phyloP scores from a whole-genome alignment of 2,329 filamentous ascomycete genomes.

The Sphaerulina populicola region DNA sequence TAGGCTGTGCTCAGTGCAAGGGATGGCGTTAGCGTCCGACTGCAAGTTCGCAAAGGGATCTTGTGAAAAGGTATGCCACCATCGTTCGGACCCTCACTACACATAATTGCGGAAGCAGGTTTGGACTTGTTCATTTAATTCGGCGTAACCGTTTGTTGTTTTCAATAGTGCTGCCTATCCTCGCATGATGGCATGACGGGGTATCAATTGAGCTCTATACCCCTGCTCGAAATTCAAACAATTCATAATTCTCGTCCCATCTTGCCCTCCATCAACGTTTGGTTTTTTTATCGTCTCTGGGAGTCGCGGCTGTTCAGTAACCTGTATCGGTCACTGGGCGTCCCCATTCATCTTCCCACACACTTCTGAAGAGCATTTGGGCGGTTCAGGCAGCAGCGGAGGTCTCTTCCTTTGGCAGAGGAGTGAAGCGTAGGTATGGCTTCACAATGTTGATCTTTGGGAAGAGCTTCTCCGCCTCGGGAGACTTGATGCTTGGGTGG shows the following conservation, averaged over 20 bases:
- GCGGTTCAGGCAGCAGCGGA: slow-evolving; percentile 36
- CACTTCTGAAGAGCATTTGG: slow-evolving; percentile 19
- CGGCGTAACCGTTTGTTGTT: neutral
- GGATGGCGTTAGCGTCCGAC: too few species aligned
- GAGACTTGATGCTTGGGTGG: slow-evolving; percentile 50
- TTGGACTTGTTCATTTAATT: slow-evolving; percentile 4
- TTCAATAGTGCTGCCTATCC: neutral
- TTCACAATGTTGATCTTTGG: slow-evolving; percentile 54
- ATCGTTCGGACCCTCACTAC: too few species aligned
- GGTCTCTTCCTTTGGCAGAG: slow-evolving; percentile 52
- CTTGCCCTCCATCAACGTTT: neutral
- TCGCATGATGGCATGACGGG: neutral
- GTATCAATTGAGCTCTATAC: slow-evolving; percentile 5
- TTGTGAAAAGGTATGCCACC: too few species aligned
- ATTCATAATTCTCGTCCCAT: neutral
- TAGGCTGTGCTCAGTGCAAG: too few species aligned
- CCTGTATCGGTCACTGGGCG: slow-evolving; percentile 13
- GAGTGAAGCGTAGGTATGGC: slow-evolving; percentile 54
- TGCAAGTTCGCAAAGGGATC: too few species aligned
- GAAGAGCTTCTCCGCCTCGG: slow-evolving; percentile 52
- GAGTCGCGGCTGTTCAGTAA: neutral
- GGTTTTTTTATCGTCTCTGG: neutral
- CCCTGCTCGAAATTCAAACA: neutral
- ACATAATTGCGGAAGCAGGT: neutral
- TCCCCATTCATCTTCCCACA: slow-evolving; percentile 23